Evolutionary conservation across 495 filamentous ascomycete species (phyloP).

Genomic region (Podospora pseudoanserina): DNA sequence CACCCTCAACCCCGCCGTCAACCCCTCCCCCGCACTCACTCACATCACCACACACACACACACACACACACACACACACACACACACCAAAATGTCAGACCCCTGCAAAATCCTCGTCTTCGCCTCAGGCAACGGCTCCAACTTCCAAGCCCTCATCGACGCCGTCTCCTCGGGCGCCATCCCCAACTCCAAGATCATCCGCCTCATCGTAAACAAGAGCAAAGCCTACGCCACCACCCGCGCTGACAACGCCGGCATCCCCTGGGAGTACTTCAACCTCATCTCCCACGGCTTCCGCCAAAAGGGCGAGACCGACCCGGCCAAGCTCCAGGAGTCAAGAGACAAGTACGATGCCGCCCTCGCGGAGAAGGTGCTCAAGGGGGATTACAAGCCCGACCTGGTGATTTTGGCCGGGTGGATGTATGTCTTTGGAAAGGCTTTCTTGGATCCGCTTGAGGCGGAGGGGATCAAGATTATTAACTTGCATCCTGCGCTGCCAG

Average conservation of each 20-base stretch:
- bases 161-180: conserved; percentile 53
- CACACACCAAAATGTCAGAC: conserved; percentile 19
- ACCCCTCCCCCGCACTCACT: background rate
- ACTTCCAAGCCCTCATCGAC: conserved; percentile 89
- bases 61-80: too few relatives aligned
- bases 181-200: conserved; percentile 61
- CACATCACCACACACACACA: background rate
- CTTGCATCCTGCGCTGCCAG: conserved; percentile 74
- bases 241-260: conserved; percentile 65
- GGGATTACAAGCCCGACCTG: conserved; percentile 61
- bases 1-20: background rate
- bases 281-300: conserved; percentile 55
- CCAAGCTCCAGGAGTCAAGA: conserved; percentile 58
- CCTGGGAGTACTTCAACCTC: conserved; percentile 83
- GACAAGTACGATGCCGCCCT: conserved; percentile 77
- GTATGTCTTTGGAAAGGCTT: conserved; percentile 50
- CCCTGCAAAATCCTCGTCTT: conserved; percentile 41
- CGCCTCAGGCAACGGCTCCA: conserved; percentile 73
- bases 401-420: conserved; percentile 70
- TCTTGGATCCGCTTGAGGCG: conserved; percentile 60
- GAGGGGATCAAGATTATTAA: conserved; percentile 72
- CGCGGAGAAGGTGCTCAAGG: conserved; percentile 59
- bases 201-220: conserved; percentile 80
- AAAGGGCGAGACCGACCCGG: conserved; percentile 48
- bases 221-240: conserved; percentile 74